phyloP scores from a whole-genome alignment of 768 basidiomycete species.

The Amanita jacksonii region DNA sequence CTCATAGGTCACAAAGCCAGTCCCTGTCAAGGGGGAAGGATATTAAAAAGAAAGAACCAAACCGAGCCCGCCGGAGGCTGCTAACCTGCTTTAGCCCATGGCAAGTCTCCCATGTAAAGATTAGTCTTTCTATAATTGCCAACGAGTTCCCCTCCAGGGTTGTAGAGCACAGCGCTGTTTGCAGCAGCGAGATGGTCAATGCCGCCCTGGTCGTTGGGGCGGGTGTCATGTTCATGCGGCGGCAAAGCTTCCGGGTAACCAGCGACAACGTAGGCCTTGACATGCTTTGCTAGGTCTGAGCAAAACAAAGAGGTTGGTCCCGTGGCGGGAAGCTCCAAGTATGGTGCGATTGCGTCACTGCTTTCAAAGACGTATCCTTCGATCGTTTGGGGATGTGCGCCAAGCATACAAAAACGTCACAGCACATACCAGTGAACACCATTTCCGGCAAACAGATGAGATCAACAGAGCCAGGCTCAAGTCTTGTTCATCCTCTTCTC shows the following conservation, averaged over 20 bases:
- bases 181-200: conserved; percentile 34
- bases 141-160: conserved; percentile 51
- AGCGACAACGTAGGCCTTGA: conserved; percentile 65
- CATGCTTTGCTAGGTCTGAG: conserved; percentile 49
- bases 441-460: conserved; percentile 84
- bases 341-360: conserved; percentile 55
- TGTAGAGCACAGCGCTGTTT: conserved; percentile 67
- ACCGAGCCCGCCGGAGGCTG: not conserved
- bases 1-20: conserved; percentile 56
- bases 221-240: conserved; percentile 1
- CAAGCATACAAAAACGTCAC: not conserved
- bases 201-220: not conserved
- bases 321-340: conserved; percentile 60
- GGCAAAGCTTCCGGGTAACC: conserved; percentile 69
- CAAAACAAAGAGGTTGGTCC: conserved; percentile 75
- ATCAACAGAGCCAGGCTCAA: conserved; percentile 66
- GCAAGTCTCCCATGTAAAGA: conserved; percentile 63
- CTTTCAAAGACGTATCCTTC: conserved; percentile 75
- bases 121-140: conserved; percentile 78
- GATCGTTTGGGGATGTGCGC: not conserved
- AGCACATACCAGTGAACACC: conserved; percentile 61
- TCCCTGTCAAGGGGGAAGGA: no score
- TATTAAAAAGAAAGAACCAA: conserved; percentile 17
- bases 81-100: conserved; percentile 79
- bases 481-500: conserved; percentile 19